phyloP scores from a whole-genome alignment of 805 yeast genomes.

The Zygosaccharomyces pseudorouxii region DNA sequence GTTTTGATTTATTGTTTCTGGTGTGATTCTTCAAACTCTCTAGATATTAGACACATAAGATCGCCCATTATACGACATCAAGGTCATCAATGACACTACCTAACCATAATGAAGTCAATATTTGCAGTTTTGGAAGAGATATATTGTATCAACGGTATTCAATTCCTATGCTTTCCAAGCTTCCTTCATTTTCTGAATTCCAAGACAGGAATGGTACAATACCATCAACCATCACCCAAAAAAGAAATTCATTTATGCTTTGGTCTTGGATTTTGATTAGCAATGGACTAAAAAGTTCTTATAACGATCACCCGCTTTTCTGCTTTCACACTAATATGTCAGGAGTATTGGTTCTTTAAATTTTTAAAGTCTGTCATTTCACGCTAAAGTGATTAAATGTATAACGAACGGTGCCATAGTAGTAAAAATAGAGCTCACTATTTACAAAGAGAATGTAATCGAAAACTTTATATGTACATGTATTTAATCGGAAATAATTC shows the following conservation, averaged over 20 bases:
- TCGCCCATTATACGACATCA: conserved; percentile 47
- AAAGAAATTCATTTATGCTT: too few species aligned
- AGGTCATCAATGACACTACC: conserved; percentile 45
- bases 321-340: too few species aligned
- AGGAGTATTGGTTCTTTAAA: too few species aligned
- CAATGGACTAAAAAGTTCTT: too few species aligned
- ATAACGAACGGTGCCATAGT: neutral
- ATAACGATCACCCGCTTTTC: too few species aligned
- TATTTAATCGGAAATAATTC: neutral
- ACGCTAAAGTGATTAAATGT: neutral
- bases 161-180: conserved; percentile 20
- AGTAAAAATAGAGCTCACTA: neutral
- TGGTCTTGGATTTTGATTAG: too few species aligned
- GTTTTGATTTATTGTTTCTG: conserved; percentile 50
- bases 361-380: too few species aligned
- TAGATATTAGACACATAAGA: conserved; percentile 45
- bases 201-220: conserved; percentile 13
- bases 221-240: conserved; percentile 13
- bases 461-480: conserved; percentile 3
- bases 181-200: conserved; percentile 8
- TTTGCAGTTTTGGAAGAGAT: conserved; percentile 29
- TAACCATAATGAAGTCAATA: conserved; percentile 40
- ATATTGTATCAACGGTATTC: conserved; percentile 28
- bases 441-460: neutral
- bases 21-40: conserved; percentile 46